Evolutionary conservation across 2,329 filamentous ascomycete genomes (phyloP).

Genomic region (Emergomyces pasteurianus): DNA sequence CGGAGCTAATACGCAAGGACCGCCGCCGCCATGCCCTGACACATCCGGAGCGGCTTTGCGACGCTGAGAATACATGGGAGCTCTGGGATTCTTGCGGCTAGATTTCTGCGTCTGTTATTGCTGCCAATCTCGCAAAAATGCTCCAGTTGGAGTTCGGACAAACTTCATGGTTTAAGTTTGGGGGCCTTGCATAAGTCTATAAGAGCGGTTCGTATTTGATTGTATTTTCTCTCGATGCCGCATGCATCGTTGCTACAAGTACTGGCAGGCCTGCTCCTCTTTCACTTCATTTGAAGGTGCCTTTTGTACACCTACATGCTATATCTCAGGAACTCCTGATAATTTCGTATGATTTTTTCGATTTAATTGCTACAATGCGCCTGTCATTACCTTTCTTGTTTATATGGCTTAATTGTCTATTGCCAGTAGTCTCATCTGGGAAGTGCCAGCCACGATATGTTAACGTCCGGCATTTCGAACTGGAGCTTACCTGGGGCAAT

Average conservation of each 20-base stretch:
- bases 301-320: too few species aligned
- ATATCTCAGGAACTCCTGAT: not conserved
- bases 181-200: not conserved
- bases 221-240: not conserved
- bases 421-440: not conserved
- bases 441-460: not conserved
- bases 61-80: not conserved
- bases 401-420: not conserved
- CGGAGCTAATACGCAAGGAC: not conserved
- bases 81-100: not conserved
- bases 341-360: not conserved
- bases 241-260: not conserved
- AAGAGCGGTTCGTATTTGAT: not conserved
- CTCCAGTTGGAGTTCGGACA: not conserved
- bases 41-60: not conserved
- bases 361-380: not conserved
- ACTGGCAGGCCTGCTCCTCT: not conserved
- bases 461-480: not conserved
- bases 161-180: not conserved
- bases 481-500: constrained; percentile 7
- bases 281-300: not conserved
- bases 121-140: not conserved
- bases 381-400: not conserved
- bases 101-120: not conserved
- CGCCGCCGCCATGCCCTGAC: too few species aligned